phyloP scores from a whole-genome alignment of 148 eudicot species.

The Fallopia convolvulus region DNA sequence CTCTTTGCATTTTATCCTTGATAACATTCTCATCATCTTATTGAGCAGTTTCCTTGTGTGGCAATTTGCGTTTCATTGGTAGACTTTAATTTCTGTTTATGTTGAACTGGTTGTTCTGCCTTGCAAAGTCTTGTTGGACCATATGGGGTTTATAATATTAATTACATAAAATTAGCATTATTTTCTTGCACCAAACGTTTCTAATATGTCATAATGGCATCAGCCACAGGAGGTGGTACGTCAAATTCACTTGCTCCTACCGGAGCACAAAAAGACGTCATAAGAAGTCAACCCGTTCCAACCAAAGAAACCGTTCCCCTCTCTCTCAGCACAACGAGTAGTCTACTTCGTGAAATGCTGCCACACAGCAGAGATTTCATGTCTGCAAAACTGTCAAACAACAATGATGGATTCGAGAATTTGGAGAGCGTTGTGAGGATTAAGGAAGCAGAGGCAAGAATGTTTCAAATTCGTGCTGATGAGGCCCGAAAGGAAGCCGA shows the following conservation, averaged over 20 bases:
- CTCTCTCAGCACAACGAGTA: conserved; percentile 19
- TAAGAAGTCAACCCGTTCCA: conserved; percentile 18
- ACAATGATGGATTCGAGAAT: conserved; percentile 50
- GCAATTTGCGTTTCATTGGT: background rate
- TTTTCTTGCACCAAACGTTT: background rate
- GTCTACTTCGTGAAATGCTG: conserved; percentile 20
- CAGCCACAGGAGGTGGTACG: conserved; percentile 30
- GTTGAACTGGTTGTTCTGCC: background rate
- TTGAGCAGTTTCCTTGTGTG: background rate
- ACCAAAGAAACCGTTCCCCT: conserved; percentile 22
- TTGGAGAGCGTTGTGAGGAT: conserved; percentile 58
- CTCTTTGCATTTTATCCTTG: background rate
- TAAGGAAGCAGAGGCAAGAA: conserved; percentile 67
- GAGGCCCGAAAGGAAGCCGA: conserved; percentile 79
- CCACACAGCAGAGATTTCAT: conserved; percentile 24
- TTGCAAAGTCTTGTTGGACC: background rate
- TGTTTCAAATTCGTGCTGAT: conserved; percentile 80
- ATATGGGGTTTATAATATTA: background rate
- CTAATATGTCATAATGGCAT: background rate
- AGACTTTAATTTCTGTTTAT: background rate
- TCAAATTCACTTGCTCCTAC: conserved; percentile 27
- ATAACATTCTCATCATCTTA: background rate
- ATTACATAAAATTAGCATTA: too few relatives aligned
- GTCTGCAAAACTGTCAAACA: conserved; percentile 34
- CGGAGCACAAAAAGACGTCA: conserved; percentile 24